Conservation (phyloP, 2,329 filamentous ascomycete genomes). For the Aspergillus caelatus region DNA sequence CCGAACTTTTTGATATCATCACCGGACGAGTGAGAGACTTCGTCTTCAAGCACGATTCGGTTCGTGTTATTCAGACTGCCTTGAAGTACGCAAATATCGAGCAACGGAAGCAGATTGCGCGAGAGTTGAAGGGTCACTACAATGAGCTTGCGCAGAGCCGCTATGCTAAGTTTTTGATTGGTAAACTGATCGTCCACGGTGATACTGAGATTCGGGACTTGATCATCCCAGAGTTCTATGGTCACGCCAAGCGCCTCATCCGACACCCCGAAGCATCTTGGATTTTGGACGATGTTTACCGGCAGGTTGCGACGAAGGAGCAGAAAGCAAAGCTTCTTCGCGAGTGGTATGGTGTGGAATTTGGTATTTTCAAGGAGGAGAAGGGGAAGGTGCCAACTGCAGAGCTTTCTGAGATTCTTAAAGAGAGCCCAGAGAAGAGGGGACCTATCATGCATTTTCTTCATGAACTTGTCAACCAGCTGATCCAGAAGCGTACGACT, state of each 20-base stretch:
- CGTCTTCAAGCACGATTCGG: conserved; percentile 96
- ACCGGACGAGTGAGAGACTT: conserved; percentile 92
- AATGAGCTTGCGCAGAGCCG: conserved; percentile 85
- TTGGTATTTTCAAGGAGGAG: conserved; percentile 72
- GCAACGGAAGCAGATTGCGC: conserved; percentile 83
- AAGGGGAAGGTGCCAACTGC: conserved; percentile 55
- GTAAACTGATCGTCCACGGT: conserved; percentile 91
- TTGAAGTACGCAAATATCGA: conserved; percentile 90
- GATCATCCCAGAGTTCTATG: conserved; percentile 93
- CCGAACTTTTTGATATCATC: conserved; percentile 88
- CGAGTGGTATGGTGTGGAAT: conserved; percentile 97
- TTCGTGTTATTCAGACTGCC: conserved; percentile 94
- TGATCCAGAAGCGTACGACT: conserved; percentile 94
- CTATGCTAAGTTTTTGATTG: conserved; percentile 97
- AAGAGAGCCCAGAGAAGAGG: conserved; percentile 79
- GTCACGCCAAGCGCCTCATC: conserved; percentile 87
- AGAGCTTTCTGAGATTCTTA: conserved; percentile 75
- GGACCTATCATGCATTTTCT: conserved; percentile 84
- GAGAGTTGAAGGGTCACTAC: conserved; percentile 83
- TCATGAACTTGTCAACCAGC: conserved; percentile 82
- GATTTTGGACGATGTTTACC: conserved; percentile 97
- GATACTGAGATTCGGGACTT: conserved; percentile 83
- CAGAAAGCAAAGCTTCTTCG: conserved; percentile 84
- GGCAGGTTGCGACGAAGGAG: conserved; percentile 78
- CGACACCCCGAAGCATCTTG: conserved; percentile 95